Conservation (phyloP, 179 eudicot genomes). For the Pouteria campechiana region DNA sequence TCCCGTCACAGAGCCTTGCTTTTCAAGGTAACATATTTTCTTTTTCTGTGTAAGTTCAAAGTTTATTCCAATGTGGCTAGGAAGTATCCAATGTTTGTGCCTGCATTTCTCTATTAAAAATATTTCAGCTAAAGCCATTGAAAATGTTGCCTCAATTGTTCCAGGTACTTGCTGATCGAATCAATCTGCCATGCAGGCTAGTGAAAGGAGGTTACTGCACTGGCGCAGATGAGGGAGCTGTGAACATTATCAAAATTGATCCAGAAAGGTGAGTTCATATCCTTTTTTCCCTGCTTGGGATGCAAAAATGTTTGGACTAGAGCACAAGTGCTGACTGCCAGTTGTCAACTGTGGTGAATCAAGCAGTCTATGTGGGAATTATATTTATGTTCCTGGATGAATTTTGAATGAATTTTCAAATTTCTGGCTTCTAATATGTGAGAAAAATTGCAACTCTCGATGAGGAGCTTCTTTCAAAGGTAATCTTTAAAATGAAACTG, state of each 20-base stretch:
- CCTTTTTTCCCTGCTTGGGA: not conserved
- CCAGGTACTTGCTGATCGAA: constrained; percentile 89
- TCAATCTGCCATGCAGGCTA: constrained; percentile 91
- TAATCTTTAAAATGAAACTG: too few species aligned
- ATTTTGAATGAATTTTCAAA: too few species aligned
- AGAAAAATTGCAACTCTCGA: too few species aligned
- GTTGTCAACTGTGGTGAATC: too few species aligned
- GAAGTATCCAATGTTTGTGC: not conserved
- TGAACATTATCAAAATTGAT: constrained; percentile 75
- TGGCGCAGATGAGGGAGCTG: constrained; percentile 99
- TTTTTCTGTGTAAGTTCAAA: constrained; percentile 2
- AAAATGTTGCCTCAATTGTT: constrained; percentile 3
- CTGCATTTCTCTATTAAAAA: not conserved
- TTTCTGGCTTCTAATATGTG: too few species aligned
- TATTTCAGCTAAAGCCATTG: not conserved
- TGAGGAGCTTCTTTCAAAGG: too few species aligned
- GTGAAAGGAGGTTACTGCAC: constrained; percentile 97
- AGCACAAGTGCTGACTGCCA: too few species aligned
- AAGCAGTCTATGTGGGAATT: too few species aligned
- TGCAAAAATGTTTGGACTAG: too few species aligned
- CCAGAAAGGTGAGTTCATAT: constrained; percentile 59
- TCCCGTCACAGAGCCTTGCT: constrained; percentile 94
- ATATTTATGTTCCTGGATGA: too few species aligned
- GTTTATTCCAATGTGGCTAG: too few species aligned
- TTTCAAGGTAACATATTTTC: constrained; percentile 51